Conservation (phyloP, 805 yeast species). For the Lachancea dasiensis region DNA sequence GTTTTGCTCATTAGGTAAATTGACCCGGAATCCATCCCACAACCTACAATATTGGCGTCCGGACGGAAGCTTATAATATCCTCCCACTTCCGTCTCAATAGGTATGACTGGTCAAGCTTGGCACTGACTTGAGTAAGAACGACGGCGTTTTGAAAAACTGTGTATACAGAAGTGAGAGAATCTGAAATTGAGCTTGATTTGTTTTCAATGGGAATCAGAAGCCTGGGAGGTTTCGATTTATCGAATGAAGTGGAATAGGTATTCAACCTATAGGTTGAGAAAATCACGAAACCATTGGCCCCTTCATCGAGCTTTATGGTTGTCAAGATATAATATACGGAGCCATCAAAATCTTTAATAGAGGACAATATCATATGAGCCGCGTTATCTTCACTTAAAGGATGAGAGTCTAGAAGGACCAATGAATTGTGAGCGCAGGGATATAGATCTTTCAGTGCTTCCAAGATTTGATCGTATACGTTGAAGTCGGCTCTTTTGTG, state of each 20-base stretch:
- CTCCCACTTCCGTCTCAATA: constrained; percentile 61
- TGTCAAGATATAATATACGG: constrained; percentile 42
- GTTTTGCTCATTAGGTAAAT: constrained; percentile 44
- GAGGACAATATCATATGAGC: constrained; percentile 47
- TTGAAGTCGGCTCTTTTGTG: constrained; percentile 35
- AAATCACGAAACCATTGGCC: constrained; percentile 45
- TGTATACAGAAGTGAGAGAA: constrained; percentile 43
- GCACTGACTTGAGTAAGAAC: constrained; percentile 58
- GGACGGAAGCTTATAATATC: constrained; percentile 59
- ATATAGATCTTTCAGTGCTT: constrained; percentile 41
- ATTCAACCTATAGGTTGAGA: constrained; percentile 62
- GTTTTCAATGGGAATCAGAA: constrained; percentile 46
- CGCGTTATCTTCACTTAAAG: constrained; percentile 37
- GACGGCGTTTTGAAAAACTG: constrained; percentile 53
- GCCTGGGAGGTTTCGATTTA: constrained; percentile 37
- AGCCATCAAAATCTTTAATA: constrained; percentile 32
- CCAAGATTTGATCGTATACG: constrained; percentile 34
- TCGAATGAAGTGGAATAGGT: constrained; percentile 34
- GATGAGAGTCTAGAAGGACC: constrained; percentile 56
- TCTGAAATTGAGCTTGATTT: constrained; percentile 13
- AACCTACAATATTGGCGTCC: constrained; percentile 50
- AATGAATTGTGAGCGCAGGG: constrained; percentile 48
- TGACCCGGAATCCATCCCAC: constrained; percentile 48
- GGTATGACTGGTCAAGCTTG: constrained; percentile 29
- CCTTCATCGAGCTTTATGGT: constrained; percentile 45